Evolutionary conservation across 176 grass and related monocot species (phyloP).

Genomic region (Oryza brachyantha): DNA sequence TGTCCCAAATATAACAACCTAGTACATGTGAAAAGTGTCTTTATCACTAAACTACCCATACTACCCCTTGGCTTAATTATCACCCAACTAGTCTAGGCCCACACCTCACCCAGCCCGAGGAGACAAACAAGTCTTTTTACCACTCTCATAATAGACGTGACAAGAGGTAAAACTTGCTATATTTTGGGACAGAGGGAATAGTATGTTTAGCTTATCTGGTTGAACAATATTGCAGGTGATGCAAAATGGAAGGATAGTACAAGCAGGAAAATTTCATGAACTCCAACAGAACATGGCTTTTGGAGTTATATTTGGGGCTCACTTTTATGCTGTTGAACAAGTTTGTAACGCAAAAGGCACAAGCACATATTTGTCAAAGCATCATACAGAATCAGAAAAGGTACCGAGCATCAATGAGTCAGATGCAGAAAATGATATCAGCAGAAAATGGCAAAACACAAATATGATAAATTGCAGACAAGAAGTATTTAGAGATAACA

Average conservation of each 20-base stretch:
- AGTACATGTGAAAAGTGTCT: too few relatives aligned
- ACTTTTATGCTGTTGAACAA: conserved; percentile 77
- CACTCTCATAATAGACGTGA: too few relatives aligned
- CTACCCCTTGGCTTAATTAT: too few relatives aligned
- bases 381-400: conserved; percentile 44
- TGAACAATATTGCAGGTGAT: conserved; percentile 57
- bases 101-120: too few relatives aligned
- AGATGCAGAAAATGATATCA: conserved; percentile 47
- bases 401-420: conserved; percentile 32
- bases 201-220: background rate
- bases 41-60: too few relatives aligned
- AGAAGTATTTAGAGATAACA: conserved; percentile 30
- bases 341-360: conserved; percentile 74
- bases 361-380: conserved; percentile 22
- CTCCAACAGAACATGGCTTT: conserved; percentile 84
- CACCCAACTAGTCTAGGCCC: too few relatives aligned
- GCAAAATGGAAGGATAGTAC: conserved; percentile 76
- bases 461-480: conserved; percentile 54
- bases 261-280: conserved; percentile 79
- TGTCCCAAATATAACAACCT: too few relatives aligned
- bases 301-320: conserved; percentile 85
- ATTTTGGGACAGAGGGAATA: too few relatives aligned
- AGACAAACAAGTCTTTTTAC: too few relatives aligned
- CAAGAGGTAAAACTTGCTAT: too few relatives aligned
- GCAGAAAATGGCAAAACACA: conserved; percentile 71